These are phyloP conservation scores for Fusarium albosuccineum DNA, from an alignment of 2,329 filamentous ascomycete genomes.

Conservation along the genomic window DNA sequence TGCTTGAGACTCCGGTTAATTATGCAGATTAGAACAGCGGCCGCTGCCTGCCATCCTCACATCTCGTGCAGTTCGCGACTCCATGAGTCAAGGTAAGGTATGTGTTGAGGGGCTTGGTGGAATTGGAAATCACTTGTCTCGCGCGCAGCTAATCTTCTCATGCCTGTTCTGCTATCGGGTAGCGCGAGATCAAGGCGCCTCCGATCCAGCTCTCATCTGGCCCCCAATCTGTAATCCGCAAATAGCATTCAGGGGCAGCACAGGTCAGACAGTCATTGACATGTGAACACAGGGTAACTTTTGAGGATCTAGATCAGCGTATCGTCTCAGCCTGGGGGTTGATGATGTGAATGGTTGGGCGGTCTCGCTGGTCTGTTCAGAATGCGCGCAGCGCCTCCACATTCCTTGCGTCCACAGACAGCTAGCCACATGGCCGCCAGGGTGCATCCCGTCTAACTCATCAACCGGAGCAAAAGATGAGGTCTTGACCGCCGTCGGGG, in stretches of 20 bases:
- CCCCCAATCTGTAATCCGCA: conserved; percentile 11
- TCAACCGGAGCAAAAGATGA: conserved; percentile 25
- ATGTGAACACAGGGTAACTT: conserved; percentile 36
- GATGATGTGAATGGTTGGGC: neutral
- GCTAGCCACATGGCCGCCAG: conserved; percentile 38
- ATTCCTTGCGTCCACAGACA: conserved; percentile 34
- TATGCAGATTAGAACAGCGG: conserved; percentile 15
- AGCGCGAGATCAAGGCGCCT: conserved; percentile 13
- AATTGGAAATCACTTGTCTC: neutral
- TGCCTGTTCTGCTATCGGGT: conserved; percentile 17
- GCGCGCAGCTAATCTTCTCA: conserved; percentile 13
- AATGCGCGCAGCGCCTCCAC: conserved; percentile 21
- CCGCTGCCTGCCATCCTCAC: conserved; percentile 11
- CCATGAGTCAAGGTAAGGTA: conserved; percentile 7
- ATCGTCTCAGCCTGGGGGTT: conserved; percentile 12
- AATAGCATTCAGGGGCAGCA: conserved; percentile 33
- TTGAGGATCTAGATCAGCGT: conserved; percentile 34
- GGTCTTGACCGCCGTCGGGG: conserved; percentile 19
- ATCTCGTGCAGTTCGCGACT: conserved; percentile 12
- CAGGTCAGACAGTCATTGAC: conserved; percentile 31
- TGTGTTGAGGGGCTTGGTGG: conserved; percentile 22
- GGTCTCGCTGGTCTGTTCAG: conserved; percentile 9
- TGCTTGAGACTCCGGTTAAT: neutral
- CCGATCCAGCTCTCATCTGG: conserved; percentile 8
- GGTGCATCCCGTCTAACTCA: conserved; percentile 2